Evolutionary conservation across 1,284 basidiomycete genomes (phyloP), one percentile per base, ranked within the genome.

Genomic region (Pseudozyma tsukubaensis): DNA sequence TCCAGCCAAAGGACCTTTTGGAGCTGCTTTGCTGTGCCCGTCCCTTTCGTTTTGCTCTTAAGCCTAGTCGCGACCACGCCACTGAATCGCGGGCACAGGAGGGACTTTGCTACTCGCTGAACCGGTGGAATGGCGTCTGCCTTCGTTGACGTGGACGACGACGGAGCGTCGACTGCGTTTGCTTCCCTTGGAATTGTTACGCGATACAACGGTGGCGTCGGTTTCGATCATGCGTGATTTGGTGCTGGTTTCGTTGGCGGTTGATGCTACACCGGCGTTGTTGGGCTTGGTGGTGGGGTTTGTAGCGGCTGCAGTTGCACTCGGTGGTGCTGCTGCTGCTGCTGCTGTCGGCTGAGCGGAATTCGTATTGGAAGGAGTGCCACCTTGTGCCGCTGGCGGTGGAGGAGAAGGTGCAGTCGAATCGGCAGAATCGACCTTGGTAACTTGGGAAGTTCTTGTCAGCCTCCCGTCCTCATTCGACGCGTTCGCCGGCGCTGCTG

Each of bases 171-270:
- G 32, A 45, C 70, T 72, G 5, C 34, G 36, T 35, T 49, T 63
- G 50, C 70, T 72, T 37, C 60, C 45, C 21, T 68, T 68, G 5
- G 64, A 68, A 35, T 67, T 64, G 60, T 64, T 72, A n/a, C 70
- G 45, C 12, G 62, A 61, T 8, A 59, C 37, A n/a, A 68, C 13
- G 13, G 52, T 51, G 5, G 47, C 19, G 52, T 61, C 55, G 8
- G 39, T 45, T 34, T 72, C 63, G 45, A 72, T 72, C 63, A 72
- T 66, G 21, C 63, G 51, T 6, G 59, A 59, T 16, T 55, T 53
- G 1, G 12, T 42, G 14, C 40, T 24, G 16, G 34, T 36, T 21
- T 58, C 40, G 64, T 42, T 29, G 24, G 24, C 24, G 24, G 24
- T 29, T 29, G 24, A 29, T 29, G 24, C 24, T 29, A 29, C 24